Evolutionary conservation across 139 green algal genomes (phyloP), one percentile per base, ranked within the genome.

Genomic region (Picochlorum sp.): DNA sequence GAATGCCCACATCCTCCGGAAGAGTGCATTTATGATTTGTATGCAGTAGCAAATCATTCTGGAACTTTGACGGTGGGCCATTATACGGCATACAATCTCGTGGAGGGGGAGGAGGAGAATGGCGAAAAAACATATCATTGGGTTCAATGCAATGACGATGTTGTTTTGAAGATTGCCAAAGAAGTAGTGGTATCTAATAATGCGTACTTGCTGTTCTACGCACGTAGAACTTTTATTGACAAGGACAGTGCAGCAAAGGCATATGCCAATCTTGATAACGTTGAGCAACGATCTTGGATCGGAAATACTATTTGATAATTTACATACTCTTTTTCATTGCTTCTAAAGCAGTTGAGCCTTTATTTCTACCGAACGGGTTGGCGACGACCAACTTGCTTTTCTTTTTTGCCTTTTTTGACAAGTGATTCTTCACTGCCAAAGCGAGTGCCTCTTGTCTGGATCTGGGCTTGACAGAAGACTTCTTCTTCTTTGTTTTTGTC

Each of bases 311-410:
- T 21, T 54, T 54, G 47, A 20, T 54, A 21, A 20, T 21, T 26
- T 54, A 54, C n/a, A 20, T 26, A 54, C 7, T 59, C 13, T 38
- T 30, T 34, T 59, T 30, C 11, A 86, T 55, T 0, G 71, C 71
- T 30, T 83, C 68, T 24, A 86, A 63, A 2, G 80, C 80, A 41
- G 82, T 69, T 9, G 80, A 68, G 18, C 78, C 80, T 13, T 21
- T 45, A 16, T 82, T 71, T 0, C 80, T 56, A 4, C 80, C 80
- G 57, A 86, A 74, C 1, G 78, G 79, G 18, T 59, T 45, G 2
- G 77, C 63, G 9, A 82, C 49, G 9, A 83, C 77, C 23, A 74
- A 23, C 63, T 76, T 63, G 13, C 63, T 58, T 21, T 34, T 49
- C 10, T 54, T 45, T 15, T 45, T 23, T 45, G 59, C 41, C 61